These are phyloP conservation scores for Eucalyptus dawsonii DNA, from an alignment of 345 rosid genomes.

Conservation along the genomic window DNA sequence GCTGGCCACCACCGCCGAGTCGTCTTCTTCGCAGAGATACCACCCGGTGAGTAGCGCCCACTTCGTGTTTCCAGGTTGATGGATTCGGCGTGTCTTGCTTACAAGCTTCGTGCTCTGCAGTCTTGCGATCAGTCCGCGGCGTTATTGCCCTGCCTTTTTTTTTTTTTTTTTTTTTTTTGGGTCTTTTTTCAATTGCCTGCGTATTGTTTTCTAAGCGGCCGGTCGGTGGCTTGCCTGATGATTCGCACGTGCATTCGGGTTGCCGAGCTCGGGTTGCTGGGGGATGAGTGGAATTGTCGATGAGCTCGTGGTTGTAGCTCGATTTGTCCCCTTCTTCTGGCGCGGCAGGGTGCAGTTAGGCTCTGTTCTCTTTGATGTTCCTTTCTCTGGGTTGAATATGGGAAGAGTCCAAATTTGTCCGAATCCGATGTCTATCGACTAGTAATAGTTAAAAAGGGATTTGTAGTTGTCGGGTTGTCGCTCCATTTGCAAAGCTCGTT, in stretches of 20 bases:
- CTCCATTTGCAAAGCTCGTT: background rate
- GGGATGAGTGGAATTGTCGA: background rate
- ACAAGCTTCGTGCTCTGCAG: background rate
- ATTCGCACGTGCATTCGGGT: background rate
- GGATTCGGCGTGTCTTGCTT: background rate
- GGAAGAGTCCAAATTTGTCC: background rate
- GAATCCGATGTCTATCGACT: background rate
- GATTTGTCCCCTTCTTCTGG: background rate
- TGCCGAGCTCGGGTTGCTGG: background rate
- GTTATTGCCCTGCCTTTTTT: background rate
- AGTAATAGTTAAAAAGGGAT: background rate
- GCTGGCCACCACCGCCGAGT: background rate
- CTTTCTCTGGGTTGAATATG: background rate
- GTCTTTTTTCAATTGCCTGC: background rate
- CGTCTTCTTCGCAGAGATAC: background rate
- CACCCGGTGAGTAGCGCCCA: background rate
- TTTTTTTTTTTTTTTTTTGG: fast-evolving
- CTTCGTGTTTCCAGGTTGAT: background rate
- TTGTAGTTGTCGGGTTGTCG: background rate
- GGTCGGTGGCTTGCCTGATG: background rate
- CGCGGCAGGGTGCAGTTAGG: background rate
- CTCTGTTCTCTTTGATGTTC: background rate
- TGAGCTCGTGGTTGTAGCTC: background rate
- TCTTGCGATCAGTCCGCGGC: background rate
- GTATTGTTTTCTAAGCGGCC: background rate